Percentiles rank a stretch among this genome's conserved stretches.
Conservation (phyloP, 768 basidiomycete species). For the Chalciporus chontae region DNA sequence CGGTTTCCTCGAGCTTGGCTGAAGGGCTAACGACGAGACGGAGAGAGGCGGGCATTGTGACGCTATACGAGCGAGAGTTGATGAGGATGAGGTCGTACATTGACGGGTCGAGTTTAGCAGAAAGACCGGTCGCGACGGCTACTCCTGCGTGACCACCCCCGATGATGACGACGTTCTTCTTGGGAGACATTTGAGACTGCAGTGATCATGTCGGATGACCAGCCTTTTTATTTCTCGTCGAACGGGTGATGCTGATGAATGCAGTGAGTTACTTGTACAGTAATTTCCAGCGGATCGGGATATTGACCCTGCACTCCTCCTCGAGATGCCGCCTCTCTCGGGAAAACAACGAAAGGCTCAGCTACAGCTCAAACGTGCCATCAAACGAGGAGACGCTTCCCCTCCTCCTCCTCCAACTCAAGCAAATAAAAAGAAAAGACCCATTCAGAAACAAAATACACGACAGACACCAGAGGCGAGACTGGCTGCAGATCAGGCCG, state of each 20-base stretch:
- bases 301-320: not conserved
- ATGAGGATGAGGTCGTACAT: conserved; percentile 54
- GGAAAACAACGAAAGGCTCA: conserved; percentile 69
- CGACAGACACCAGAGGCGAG: conserved; percentile 6
- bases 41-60: conserved; percentile 47
- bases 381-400: conserved; percentile 71
- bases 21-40: conserved; percentile 45
- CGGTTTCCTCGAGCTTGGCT: conserved; percentile 38
- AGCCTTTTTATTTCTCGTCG: not conserved
- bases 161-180: conserved; percentile 49
- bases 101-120: conserved; percentile 44
- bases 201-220: not conserved
- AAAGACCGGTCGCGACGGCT: conserved; percentile 43
- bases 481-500: conserved; percentile 28
- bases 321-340: conserved; percentile 35
- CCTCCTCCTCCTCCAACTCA: conserved; percentile 34
- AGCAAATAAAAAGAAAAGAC: conserved; percentile 4
- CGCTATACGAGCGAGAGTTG: conserved; percentile 45
- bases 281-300: not conserved
- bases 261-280: too few relatives aligned
- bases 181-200: conserved; percentile 8
- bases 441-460: not conserved
- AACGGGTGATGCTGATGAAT: too few relatives aligned
- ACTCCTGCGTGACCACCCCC: conserved; percentile 52
- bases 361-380: conserved; percentile 73